These are phyloP conservation scores for Neolentinus lepideus DNA, from an alignment of 1,284 basidiomycete genomes.

Conservation along the genomic window DNA sequence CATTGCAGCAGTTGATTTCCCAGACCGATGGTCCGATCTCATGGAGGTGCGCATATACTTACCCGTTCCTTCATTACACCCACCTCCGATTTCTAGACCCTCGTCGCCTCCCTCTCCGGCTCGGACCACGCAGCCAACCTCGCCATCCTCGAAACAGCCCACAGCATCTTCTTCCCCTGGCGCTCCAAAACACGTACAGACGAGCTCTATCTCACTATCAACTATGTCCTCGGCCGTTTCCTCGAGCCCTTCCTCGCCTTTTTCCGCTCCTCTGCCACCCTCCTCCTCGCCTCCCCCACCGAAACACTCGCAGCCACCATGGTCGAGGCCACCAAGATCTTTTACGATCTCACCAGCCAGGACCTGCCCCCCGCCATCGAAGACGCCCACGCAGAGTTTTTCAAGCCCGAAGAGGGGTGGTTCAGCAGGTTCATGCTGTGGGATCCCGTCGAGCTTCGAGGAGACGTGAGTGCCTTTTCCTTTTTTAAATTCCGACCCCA, in stretches of 20 bases:
- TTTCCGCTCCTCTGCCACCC: conserved; percentile 59
- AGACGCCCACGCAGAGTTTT: conserved; percentile 81
- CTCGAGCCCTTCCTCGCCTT: conserved; percentile 80
- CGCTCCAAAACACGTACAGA: conserved; percentile 43
- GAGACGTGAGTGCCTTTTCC: conserved; percentile 50
- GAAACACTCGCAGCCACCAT: conserved; percentile 63
- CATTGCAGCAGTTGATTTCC: conserved; percentile 86
- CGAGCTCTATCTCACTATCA: conserved; percentile 86
- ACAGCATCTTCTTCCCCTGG: not conserved
- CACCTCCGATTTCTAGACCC: conserved; percentile 48
- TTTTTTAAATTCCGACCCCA: conserved; percentile 2
- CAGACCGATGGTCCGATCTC: conserved; percentile 76
- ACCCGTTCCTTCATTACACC: not conserved
- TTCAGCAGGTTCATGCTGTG: conserved; percentile 78
- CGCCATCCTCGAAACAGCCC: not conserved
- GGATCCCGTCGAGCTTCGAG: conserved; percentile 63
- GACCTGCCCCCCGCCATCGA: conserved; percentile 95
- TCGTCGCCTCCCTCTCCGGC: conserved; percentile 68
- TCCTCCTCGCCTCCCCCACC: conserved; percentile 41
- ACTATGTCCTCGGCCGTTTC: conserved; percentile 84
- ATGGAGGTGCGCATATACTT: conserved; percentile 60
- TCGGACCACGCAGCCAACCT: not conserved
- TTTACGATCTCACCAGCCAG: conserved; percentile 92
- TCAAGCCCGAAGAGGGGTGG: conserved; percentile 60
- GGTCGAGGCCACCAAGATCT: conserved; percentile 80